phyloP scores from a whole-genome alignment of 225 moss, liverwort and hornwort genomes.

The Pseudisothecium myosuroides region DNA sequence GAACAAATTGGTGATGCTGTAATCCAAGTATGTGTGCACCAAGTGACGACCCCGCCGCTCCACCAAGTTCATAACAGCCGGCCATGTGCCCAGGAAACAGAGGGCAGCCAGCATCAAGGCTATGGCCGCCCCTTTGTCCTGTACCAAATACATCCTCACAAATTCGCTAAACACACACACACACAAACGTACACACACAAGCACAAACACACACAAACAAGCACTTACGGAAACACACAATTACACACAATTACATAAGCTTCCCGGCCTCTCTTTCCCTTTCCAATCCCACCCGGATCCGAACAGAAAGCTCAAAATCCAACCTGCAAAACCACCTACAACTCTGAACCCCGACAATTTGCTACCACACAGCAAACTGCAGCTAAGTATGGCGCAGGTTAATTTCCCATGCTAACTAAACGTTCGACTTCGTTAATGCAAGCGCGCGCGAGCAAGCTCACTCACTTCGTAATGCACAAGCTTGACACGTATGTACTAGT shows the following conservation, averaged over 20 bases:
- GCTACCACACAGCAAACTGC: background rate
- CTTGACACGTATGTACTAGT: background rate
- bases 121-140: slow-evolving; percentile 70
- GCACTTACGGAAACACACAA: too few relatives aligned
- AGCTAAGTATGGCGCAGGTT: background rate
- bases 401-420: background rate
- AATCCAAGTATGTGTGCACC: slow-evolving; percentile 92
- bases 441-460: too few relatives aligned
- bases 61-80: slow-evolving; percentile 70
- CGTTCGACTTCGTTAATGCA: background rate
- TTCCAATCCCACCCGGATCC: background rate
- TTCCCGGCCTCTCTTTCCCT: background rate
- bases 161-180: background rate
- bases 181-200: background rate
- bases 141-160: slow-evolving; percentile 48
- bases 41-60: slow-evolving; percentile 79
- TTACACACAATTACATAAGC: background rate
- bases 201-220: too few relatives aligned
- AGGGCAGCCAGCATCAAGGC: slow-evolving; percentile 88
- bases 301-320: background rate
- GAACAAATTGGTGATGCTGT: slow-evolving; percentile 77
- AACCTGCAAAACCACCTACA: background rate
- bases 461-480: background rate
- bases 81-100: slow-evolving; percentile 82
- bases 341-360: background rate